Evolutionary conservation across 139 green algal species (phyloP), one percentile per base, ranked within the genome.

Genomic region (Picochlorum sp.): DNA sequence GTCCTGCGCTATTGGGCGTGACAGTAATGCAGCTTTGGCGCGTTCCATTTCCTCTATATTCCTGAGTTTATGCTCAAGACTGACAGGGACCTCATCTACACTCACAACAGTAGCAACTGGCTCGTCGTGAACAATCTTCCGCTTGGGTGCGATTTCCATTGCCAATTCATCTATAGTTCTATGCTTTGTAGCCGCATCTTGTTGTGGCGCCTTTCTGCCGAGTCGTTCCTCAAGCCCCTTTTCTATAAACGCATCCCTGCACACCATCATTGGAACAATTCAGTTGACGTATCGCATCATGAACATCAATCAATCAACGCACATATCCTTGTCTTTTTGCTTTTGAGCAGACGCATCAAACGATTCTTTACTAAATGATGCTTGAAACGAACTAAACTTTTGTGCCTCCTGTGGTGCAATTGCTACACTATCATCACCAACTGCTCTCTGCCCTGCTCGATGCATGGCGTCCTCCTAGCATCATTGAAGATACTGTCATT

Each of bases 1-100:
- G 34, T 11, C 34, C 34, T 41, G 34, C 34, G 7, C 10, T 38
- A 34, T 64, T 6, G 51, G 13, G 34, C 34, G 34, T 11, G 34
- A 41, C 57, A 95, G 79, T 55, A 95, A 62, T 9, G 45, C 16
- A 56, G 67, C 67, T 68, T 95, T 95, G n/a, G 83, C 81, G 1
- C 49, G 58, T 71, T 95, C 88, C 2, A 84, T 95, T 26, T 85
- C 85, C 65, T 95, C 88, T 14, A 95, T 94, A 69, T 92, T 92
- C 8, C 66, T 66, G 60, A 95, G 67, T 69, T 88, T 85, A 44
- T 81, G 78, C 18, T 87, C 71, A 49, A 89, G 67, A 6, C 75
- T 68, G 16, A 95, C 67, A 38, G 79, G 67, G 15, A 95, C 86
- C 68, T 95, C 88, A 3, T 75, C 75, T 30, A 95, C 90, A 45